phyloP scores from a whole-genome alignment of 306 rosid genomes.

The Mimosa bimucronata region DNA sequence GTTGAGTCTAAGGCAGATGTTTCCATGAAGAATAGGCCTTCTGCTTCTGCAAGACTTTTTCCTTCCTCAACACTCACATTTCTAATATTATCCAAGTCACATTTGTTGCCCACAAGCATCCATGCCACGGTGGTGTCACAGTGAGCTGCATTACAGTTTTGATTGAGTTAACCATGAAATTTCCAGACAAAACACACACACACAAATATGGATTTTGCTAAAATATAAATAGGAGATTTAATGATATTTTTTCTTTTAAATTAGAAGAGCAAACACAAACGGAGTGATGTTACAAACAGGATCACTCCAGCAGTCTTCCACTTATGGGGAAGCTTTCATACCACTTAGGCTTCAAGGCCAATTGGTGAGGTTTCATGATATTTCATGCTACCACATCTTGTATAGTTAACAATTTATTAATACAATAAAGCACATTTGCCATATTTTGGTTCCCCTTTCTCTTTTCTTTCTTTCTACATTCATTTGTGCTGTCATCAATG shows the following conservation, averaged over 20 bases:
- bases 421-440: not conserved
- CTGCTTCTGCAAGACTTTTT: conserved; percentile 83
- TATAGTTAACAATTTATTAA: not conserved
- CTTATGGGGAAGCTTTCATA: no score
- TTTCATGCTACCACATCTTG: not conserved
- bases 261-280: no score
- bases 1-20: conserved; percentile 91
- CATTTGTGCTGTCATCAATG: not conserved
- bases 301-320: no score
- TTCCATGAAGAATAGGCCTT: conserved; percentile 95
- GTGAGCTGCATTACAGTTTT: conserved; percentile 69
- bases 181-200: not conserved
- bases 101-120: conserved; percentile 96
- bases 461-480: not conserved
- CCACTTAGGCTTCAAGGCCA: no score
- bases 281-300: no score
- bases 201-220: not conserved
- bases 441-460: not conserved
- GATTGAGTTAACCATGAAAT: conserved; percentile 14
- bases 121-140: conserved; percentile 85
- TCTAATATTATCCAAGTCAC: conserved; percentile 81
- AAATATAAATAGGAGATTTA: not conserved
- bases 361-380: not conserved
- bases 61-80: conserved; percentile 88
- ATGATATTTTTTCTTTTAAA: not conserved